Conservation (phyloP, 805 yeast species). For the Priceomyces medius region DNA sequence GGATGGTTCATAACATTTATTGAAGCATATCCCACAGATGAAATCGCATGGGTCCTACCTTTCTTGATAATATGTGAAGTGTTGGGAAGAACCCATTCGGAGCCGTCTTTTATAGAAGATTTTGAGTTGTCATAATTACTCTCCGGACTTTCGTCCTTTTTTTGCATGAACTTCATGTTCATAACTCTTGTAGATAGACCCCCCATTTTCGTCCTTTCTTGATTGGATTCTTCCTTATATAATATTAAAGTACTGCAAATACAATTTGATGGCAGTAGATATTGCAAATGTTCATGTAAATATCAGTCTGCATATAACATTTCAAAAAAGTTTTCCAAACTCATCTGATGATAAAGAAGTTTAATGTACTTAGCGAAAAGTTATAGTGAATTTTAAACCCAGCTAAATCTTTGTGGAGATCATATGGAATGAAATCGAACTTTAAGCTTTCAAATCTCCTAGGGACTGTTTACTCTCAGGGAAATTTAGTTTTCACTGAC, state of each 20-base stretch:
- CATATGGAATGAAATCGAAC: constrained; percentile 81
- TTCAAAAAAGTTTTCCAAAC: constrained; percentile 8
- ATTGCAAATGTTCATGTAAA: neutral
- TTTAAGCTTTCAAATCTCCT: constrained; percentile 82
- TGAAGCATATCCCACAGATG: constrained; percentile 42
- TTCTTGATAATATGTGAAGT: constrained; percentile 25
- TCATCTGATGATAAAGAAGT: constrained; percentile 9
- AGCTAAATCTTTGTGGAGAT: neutral
- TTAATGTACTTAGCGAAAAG: too few relatives aligned
- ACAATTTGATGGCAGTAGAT: neutral
- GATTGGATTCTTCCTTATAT: neutral
- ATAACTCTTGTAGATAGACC: constrained; percentile 63
- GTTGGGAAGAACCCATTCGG: constrained; percentile 52
- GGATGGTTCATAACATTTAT: constrained; percentile 26
- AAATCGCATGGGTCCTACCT: constrained; percentile 24
- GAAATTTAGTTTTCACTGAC: constrained; percentile 80
- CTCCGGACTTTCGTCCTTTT: constrained; percentile 38
- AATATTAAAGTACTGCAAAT: neutral
- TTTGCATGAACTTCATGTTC: constrained; percentile 72
- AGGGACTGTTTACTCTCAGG: constrained; percentile 93
- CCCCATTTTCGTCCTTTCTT: constrained; percentile 22
- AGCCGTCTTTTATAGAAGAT: constrained; percentile 42
- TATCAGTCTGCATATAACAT: constrained; percentile 6
- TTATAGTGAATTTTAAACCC: too few relatives aligned
- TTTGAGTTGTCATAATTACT: constrained; percentile 32